phyloP scores from a whole-genome alignment of 2,329 filamentous ascomycete genomes.

The Sporothrix humicola region DNA sequence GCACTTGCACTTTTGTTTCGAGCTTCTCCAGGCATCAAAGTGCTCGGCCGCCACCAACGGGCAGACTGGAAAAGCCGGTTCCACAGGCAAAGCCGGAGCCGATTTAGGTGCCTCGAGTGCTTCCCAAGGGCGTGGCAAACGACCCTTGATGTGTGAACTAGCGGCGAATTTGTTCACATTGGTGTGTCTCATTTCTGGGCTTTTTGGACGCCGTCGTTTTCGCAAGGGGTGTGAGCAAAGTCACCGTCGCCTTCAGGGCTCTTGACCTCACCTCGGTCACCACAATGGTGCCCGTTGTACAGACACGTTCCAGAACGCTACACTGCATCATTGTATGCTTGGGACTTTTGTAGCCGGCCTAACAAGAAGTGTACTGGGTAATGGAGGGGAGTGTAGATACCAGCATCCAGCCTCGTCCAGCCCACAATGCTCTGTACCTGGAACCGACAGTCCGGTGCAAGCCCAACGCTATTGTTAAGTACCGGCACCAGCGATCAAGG shows the following conservation, averaged over 20 bases:
- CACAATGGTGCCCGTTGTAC: too few species aligned
- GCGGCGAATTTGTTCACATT: neutral
- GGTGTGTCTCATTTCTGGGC: neutral
- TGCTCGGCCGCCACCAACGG: neutral
- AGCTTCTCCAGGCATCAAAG: neutral
- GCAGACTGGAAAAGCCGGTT: neutral
- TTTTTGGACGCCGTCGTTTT: constrained; percentile 1
- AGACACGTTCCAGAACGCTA: neutral
- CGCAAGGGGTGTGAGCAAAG: neutral
- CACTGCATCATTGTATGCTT: neutral
- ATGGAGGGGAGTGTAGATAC: neutral
- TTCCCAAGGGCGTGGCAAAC: neutral
- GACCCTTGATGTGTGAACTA: neutral
- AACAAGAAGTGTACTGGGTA: neutral
- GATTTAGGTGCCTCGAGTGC: neutral
- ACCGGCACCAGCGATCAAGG: neutral
- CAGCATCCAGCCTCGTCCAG: neutral
- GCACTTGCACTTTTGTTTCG: too few species aligned
- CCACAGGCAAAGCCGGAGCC: neutral
- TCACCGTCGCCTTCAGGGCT: too few species aligned
- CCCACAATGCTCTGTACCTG: neutral
- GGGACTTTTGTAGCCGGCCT: neutral
- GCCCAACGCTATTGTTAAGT: neutral
- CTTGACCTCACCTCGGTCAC: too few species aligned
- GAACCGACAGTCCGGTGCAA: neutral